Base-by-base conservation (phyloP, 805 yeast genomes). In the Cyberlindnera xylosilytica region DNA sequence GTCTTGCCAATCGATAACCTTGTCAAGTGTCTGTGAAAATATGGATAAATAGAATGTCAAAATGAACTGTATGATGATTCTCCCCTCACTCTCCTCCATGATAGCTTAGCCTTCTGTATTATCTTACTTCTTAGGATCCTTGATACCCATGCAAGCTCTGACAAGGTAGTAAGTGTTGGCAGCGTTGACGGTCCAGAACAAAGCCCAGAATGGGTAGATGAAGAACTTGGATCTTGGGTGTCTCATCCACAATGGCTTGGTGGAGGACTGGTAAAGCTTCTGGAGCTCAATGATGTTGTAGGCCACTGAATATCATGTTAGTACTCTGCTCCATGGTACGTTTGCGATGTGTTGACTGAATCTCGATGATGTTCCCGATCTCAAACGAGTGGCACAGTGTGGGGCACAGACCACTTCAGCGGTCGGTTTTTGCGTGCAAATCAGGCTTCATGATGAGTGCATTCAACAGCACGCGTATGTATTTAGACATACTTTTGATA, bases 101-200 rank as follows among this genome's bases (percentile, higher is more conserved):
- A 8, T 26, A 26, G n/a, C 6, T 16, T 32, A 7, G 9, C 6
- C 8, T 10, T 6, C 7, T 5, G 16, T 9, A 18, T 12, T 9
- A 16, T 3, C 9, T 44, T 39, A 46, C 30, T 44, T 45, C 50
- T 53, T 53, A 16, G 45, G 27, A 52, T 61, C 83, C 72, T 83
- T 82, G 63, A 82, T 71, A 63, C 89, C 90, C 32, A 69, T 60
- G 50, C 76, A 58, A 54, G 93, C 93, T 72, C 89, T 80, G 56
- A 79, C 86, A 43, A 78, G 62, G 58, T 57, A 58, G 57, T 44
- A 55, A 16, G 50, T 16, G 53, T 51, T 53, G 38, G 47, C 51
- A 34, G 58, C 54, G 37, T 50, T 46, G 29, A 54, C 56, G 33
- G 49, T 32, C 54, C 56, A 52, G 59, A 58, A 56, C 43, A 57